Conservation (phyloP, 2,329 filamentous ascomycete genomes). For the Neodidymelliopsis sp. region DNA sequence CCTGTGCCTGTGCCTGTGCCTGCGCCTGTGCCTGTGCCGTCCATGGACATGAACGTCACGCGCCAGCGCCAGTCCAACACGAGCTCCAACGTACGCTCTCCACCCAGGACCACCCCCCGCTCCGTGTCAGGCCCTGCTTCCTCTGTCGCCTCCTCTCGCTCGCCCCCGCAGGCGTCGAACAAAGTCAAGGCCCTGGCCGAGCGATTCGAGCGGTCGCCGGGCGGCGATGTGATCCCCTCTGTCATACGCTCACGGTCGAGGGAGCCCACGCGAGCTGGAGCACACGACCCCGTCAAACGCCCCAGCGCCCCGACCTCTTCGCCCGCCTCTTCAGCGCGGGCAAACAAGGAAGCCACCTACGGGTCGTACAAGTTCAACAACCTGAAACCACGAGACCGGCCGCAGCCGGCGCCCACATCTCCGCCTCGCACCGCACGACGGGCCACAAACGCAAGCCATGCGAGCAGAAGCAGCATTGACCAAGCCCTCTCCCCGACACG, state of each 20-base stretch:
- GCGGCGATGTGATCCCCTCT: slow-evolving; percentile 29
- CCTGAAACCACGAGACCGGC: slow-evolving; percentile 45
- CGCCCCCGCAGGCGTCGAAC: slow-evolving; percentile 34
- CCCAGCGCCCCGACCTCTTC: slow-evolving; percentile 32
- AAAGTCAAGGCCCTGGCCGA: slow-evolving; percentile 49
- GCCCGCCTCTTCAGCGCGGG: slow-evolving; percentile 36
- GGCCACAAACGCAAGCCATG: slow-evolving; percentile 29
- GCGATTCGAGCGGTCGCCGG: slow-evolving; percentile 46
- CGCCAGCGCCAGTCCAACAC: slow-evolving; percentile 39
- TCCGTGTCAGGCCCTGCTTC: slow-evolving; percentile 44
- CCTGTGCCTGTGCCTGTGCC: too few species aligned
- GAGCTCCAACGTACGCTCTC: slow-evolving; percentile 32
- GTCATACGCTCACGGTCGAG: slow-evolving; percentile 31
- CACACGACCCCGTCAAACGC: slow-evolving; percentile 24
- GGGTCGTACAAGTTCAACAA: slow-evolving; percentile 48
- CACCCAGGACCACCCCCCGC: slow-evolving; percentile 32
- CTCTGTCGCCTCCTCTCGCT: slow-evolving; percentile 29
- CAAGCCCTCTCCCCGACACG: slow-evolving; percentile 32
- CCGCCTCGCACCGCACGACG: slow-evolving; percentile 36
- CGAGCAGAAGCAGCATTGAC: slow-evolving; percentile 34
- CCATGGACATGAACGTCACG: slow-evolving; percentile 28
- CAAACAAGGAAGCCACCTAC: slow-evolving; percentile 41
- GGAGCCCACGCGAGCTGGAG: slow-evolving; percentile 24
- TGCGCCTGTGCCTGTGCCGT: slow-evolving; percentile 14
- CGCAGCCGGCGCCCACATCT: slow-evolving; percentile 43